Percentiles rank a stretch among this genome's conserved stretches.
These are phyloP conservation scores for Camelina sativa DNA, from an alignment of 345 rosid species.

Conservation along the genomic window DNA sequence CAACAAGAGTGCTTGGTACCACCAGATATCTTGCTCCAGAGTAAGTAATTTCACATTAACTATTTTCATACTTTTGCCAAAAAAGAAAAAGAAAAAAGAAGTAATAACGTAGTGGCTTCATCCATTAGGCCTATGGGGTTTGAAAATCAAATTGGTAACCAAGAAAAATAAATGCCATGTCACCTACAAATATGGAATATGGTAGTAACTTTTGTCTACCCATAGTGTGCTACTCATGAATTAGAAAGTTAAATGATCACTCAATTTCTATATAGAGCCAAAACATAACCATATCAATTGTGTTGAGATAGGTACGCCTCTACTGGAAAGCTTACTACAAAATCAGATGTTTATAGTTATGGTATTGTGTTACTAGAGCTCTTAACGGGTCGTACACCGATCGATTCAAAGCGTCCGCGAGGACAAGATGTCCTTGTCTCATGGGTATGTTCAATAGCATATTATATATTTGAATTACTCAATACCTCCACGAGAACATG, in stretches of 20 bases:
- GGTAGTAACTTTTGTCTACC: not conserved
- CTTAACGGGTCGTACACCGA: slow-evolving; percentile 79
- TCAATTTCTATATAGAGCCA: not conserved
- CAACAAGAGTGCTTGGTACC: slow-evolving; percentile 73
- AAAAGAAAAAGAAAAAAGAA: not conserved
- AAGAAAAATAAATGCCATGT: not conserved
- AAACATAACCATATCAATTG: not conserved
- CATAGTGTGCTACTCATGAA: not conserved
- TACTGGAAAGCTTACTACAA: slow-evolving; percentile 87
- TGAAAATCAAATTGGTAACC: not conserved
- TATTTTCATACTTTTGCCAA: not conserved
- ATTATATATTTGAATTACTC: not conserved
- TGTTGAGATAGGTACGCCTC: slow-evolving; percentile 64
- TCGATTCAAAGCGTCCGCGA: slow-evolving; percentile 66
- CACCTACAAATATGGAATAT: not conserved
- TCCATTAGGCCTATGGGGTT: not conserved
- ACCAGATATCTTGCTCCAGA: slow-evolving; percentile 88
- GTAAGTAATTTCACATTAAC: slow-evolving; percentile 54
- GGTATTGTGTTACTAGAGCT: slow-evolving; percentile 85
- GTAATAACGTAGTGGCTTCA: not conserved
- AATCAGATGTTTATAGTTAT: slow-evolving; percentile 91
- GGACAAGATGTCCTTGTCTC: slow-evolving; percentile 90
- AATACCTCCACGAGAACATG: not conserved
- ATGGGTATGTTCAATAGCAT: slow-evolving; percentile 54
- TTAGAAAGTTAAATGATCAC: not conserved